Conservation (phyloP, 768 basidiomycete species). For the Cytidiella melzeri region DNA sequence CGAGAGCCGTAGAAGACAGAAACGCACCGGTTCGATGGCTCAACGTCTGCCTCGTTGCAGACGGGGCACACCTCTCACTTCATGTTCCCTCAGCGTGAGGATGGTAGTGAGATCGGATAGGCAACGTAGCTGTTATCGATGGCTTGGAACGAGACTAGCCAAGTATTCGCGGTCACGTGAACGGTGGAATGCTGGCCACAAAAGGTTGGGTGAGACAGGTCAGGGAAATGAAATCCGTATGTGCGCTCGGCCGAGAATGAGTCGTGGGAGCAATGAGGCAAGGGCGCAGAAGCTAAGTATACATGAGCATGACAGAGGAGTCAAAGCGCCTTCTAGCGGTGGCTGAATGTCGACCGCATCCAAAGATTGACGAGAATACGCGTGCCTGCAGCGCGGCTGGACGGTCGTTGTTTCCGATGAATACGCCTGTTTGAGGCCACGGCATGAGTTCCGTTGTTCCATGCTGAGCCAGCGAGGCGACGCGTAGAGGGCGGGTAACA, state of each 20-base stretch:
- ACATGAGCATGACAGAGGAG: too few species aligned
- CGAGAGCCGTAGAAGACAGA: not conserved
- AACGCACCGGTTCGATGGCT: not conserved
- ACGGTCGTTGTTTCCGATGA: too few species aligned
- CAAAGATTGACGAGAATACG: too few species aligned
- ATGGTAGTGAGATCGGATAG: constrained; percentile 12
- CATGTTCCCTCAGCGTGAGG: constrained; percentile 1
- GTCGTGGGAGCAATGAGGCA: not conserved
- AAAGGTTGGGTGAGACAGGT: not conserved
- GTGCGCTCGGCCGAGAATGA: not conserved
- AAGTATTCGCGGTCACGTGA: constrained; percentile 12
- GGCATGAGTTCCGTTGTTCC: not conserved
- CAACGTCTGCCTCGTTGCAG: not conserved
- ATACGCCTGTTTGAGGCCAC: too few species aligned
- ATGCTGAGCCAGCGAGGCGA: not conserved
- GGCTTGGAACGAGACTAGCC: not conserved
- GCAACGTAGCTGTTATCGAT: constrained; percentile 11
- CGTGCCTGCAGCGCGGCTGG: too few species aligned
- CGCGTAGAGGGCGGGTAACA: not conserved
- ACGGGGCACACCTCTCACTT: not conserved
- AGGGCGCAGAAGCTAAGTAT: not conserved
- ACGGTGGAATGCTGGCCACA: not conserved
- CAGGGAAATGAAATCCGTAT: not conserved
- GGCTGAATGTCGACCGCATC: too few species aligned
- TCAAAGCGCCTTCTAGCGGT: too few species aligned